Percentiles rank a stretch among this genome's conserved stretches.
Conservation (phyloP, 1,284 basidiomycete species). For the Moesziomyces globuligerus region DNA sequence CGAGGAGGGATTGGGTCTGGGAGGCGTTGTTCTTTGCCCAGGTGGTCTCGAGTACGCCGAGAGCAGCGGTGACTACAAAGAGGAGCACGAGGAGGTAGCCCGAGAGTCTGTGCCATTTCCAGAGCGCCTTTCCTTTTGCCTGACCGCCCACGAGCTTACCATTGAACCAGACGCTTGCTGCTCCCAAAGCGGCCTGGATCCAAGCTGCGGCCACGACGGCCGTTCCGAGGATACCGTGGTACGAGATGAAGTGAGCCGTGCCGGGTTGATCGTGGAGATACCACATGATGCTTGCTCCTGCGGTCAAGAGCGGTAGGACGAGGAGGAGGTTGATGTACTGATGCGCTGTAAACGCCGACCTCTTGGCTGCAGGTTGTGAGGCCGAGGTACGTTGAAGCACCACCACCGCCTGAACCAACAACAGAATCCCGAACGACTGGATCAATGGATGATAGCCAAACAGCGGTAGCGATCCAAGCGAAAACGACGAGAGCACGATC, state of each 20-base stretch:
- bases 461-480: constrained; percentile 31
- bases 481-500: constrained; percentile 34
- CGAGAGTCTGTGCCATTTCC: constrained; percentile 50
- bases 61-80: constrained; percentile 35
- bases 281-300: constrained; percentile 57
- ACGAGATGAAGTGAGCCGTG: constrained; percentile 49
- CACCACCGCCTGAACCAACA: constrained; percentile 49
- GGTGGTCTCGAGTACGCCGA: constrained; percentile 49
- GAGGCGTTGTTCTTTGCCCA: constrained; percentile 35
- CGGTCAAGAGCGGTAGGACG: constrained; percentile 53
- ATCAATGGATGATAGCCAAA: constrained; percentile 59
- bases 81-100: constrained; percentile 50
- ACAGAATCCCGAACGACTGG: constrained; percentile 47
- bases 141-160: constrained; percentile 47
- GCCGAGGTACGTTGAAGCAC: constrained; percentile 51
- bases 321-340: constrained; percentile 46
- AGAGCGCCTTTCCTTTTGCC: constrained; percentile 39
- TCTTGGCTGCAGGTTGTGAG: constrained; percentile 21
- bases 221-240: constrained; percentile 54
- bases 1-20: constrained; percentile 3
- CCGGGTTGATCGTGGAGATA: constrained; percentile 52
- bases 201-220: constrained; percentile 38
- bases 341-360: constrained; percentile 36
- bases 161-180: constrained; percentile 50
- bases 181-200: constrained; percentile 53